These are phyloP conservation scores for Boletus bicolor DNA, from an alignment of 768 basidiomycete genomes.

Conservation along the genomic window DNA sequence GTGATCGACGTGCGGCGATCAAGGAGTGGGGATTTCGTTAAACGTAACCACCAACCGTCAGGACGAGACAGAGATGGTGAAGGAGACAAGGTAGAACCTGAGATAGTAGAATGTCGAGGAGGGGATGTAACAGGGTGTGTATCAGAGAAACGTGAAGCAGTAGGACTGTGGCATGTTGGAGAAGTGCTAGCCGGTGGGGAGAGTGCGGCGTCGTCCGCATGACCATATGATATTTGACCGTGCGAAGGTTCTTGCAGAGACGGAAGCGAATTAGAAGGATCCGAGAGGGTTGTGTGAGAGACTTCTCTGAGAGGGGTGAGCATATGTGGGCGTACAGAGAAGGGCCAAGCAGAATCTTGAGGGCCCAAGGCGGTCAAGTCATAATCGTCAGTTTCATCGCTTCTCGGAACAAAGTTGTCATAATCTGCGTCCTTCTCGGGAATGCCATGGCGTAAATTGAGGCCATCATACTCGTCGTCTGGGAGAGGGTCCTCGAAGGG, in stretches of 20 bases:
- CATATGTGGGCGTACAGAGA: conserved; percentile 22
- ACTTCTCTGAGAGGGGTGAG: conserved; percentile 36
- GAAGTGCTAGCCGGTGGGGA: conserved; percentile 11
- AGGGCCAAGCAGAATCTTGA: conserved; percentile 11
- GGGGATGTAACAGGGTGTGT: conserved; percentile 28
- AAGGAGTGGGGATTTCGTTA: conserved; percentile 62
- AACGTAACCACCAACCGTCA: conserved; percentile 77
- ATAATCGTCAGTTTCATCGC: conserved; percentile 7
- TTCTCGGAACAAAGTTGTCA: conserved; percentile 11
- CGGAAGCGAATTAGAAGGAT: conserved; percentile 24
- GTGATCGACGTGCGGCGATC: conserved; percentile 51
- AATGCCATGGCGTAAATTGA: conserved; percentile 7
- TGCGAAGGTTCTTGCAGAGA: conserved; percentile 24
- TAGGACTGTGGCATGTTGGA: conserved; percentile 22
- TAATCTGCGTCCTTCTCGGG: conserved; percentile 23
- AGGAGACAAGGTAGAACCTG: conserved; percentile 40
- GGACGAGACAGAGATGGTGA: conserved; percentile 56
- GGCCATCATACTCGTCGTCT: conserved; percentile 18
- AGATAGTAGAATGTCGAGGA: conserved; percentile 40
- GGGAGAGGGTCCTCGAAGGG: conserved; percentile 36
- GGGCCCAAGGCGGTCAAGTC: conserved; percentile 16
- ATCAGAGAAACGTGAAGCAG: conserved; percentile 24
- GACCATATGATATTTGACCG: conserved; percentile 24
- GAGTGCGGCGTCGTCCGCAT: conserved; percentile 24
- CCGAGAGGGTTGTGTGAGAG: conserved; percentile 24